Percentiles rank a stretch among this genome's conserved stretches.
phyloP scores from a whole-genome alignment of 306 rosid species.

The Cucumis cinereus region DNA sequence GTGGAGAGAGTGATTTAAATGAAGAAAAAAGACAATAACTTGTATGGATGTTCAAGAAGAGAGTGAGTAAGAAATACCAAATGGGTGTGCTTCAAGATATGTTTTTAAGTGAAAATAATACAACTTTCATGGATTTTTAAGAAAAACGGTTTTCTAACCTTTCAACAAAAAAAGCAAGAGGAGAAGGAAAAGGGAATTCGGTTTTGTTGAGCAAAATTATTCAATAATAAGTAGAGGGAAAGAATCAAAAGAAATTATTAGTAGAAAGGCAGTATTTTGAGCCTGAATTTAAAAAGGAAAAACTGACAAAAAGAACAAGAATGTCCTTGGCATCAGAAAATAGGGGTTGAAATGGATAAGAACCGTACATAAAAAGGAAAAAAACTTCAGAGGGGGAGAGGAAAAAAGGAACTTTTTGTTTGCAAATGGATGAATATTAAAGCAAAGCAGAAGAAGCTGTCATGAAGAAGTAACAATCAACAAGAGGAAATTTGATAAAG shows the following conservation, averaged over 20 bases:
- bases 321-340: not conserved
- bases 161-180: too few relatives aligned
- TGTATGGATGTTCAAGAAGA: not conserved
- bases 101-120: not conserved
- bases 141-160: not conserved
- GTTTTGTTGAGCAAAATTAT: not conserved
- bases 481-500: not conserved
- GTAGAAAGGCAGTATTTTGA: not conserved
- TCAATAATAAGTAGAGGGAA: not conserved
- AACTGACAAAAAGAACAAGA: not conserved
- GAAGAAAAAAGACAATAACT: not conserved
- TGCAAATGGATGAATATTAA: not conserved
- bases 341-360: constrained; percentile 2
- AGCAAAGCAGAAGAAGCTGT: not conserved
- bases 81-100: not conserved
- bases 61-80: not conserved
- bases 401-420: not conserved
- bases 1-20: not conserved
- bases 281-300: not conserved
- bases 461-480: not conserved
- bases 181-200: not conserved
- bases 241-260: not conserved
- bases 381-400: not conserved
- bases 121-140: not conserved
- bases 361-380: not conserved